Evolutionary conservation across 2,329 filamentous ascomycete species (phyloP), one percentile per base, ranked within the genome.

Genomic region (Triangularia setosa): DNA sequence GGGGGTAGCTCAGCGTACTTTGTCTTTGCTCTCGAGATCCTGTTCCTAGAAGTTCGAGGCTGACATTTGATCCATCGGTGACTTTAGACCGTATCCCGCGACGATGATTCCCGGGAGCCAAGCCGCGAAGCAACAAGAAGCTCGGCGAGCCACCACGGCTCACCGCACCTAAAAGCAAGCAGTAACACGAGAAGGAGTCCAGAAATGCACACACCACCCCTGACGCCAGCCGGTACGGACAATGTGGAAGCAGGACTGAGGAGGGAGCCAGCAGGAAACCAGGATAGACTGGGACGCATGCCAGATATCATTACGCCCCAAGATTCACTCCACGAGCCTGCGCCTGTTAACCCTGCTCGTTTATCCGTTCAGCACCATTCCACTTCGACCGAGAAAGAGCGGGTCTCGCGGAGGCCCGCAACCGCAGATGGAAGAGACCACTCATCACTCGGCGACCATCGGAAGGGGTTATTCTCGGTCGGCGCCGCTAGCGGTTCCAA

Each of bases 151-250:
- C 85, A 48, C 40, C 40, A 83, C 70, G 83, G 84, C 66, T 93
- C 90, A 64, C 88, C 90, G 28, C 84, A 83, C 73, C 80, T 87
- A 48, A 90, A 88, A 68, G 89, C 91, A 65, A 84, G 58, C 54
- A 60, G 23, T 27, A 18, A 16, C 18, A 53, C 55, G 23, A 69
- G 85, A 66, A 48, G 40, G 18, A 80, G 85, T 54, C 87, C 88
- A 65, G 86, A 90, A 64, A 85, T 96, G 79, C 90, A 94, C 70
- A 96, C 93, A 11, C 94, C 94, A 69, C 93, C 93, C 52, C 83
- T 98, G 60, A 97, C 93, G 12, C 94, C 94, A 18, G 88, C 92
- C 62, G 93, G 88, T 60, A 94, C 92, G 53, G 79, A 79, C 21
- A 77, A 77, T 35, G 73, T 74, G 48, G 79, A 81, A 53, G 71